These are phyloP conservation scores for Colletotrichum tofieldiae DNA, from an alignment of 2,329 filamentous ascomycete genomes.

Conservation along the genomic window DNA sequence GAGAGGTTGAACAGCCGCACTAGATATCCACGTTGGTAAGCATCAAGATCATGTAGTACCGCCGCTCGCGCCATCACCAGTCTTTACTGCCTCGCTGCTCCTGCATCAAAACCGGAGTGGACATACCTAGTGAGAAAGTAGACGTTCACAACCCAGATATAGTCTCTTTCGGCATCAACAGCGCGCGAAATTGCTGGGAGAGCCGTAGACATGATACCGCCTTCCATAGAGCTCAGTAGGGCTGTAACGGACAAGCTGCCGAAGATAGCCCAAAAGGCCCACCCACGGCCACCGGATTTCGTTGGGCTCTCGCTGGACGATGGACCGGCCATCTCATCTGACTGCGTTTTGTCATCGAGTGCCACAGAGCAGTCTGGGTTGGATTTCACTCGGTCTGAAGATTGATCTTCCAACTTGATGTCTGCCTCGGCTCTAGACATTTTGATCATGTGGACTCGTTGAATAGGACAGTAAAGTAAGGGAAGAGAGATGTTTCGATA, in stretches of 20 bases:
- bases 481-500: too few species aligned
- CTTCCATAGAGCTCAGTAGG: constrained; percentile 48
- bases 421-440: background rate
- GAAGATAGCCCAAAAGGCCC: constrained; percentile 40
- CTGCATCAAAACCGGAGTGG: background rate
- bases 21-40: constrained; percentile 14
- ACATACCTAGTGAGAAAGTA: background rate
- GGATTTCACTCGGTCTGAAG: background rate
- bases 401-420: background rate
- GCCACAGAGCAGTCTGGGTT: background rate
- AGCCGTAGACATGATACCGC: constrained; percentile 51
- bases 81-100: too few species aligned
- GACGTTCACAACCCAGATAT: constrained; percentile 47
- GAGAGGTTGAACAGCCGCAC: constrained; percentile 46
- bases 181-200: constrained; percentile 48
- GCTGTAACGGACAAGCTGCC: constrained; percentile 44
- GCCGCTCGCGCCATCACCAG: background rate
- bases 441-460: background rate
- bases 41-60: background rate
- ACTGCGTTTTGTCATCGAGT: background rate
- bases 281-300: background rate
- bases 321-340: background rate
- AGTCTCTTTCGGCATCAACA: constrained; percentile 44
- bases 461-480: background rate
- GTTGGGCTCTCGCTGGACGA: background rate